Evolutionary conservation across 2,329 filamentous ascomycete species (phyloP), one percentile per base, ranked within the genome.

Genomic region (Stachybotrys elegans): DNA sequence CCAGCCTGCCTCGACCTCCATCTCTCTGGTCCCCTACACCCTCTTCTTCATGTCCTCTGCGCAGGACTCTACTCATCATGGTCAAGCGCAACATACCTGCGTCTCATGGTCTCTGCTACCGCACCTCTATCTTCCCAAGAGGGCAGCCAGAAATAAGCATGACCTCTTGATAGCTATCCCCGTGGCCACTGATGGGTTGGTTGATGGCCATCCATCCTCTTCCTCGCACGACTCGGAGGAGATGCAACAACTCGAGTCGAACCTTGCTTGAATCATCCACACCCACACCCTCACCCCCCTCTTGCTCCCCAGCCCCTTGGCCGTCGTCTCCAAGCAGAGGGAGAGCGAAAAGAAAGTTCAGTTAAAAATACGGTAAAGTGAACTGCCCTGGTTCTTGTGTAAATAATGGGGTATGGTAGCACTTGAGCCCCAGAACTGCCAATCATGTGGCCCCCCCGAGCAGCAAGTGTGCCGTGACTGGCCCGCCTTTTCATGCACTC

Each of bases 361-460:
- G n/a, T n/a, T n/a, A n/a, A n/a, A n/a, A n/a, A n/a, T n/a, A n/a
- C n/a, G n/a, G n/a, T n/a, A n/a, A n/a, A n/a, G n/a, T n/a, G n/a
- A 16, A 34, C 8, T 34, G 9, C 9, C n/a, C 8, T 16, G n/a
- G n/a, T 8, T 16, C 31, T 34, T 34, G 31, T 34, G 11, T 34
- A 7, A 34, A 17, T 34, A 17, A 14, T 17, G 19, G 46, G 50
- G 43, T 35, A 47, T 47, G 41, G 53, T 50, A 49, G 40, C 44
- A 50, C 48, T 51, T 45, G 36, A 44, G 29, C 21, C 45, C 48
- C 47, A 34, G 31, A 47, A 22, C 49, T 50, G 49, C 62, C 61
- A 65, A 65, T 65, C 57, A 61, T 58, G 57, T 61, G 56, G 51
- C 53, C 52, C 50, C 51, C 49, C 48, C 46, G 43, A 42, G 22